phyloP scores from a whole-genome alignment of 768 basidiomycete species.

The Tylopilus vinaceipallidus region DNA sequence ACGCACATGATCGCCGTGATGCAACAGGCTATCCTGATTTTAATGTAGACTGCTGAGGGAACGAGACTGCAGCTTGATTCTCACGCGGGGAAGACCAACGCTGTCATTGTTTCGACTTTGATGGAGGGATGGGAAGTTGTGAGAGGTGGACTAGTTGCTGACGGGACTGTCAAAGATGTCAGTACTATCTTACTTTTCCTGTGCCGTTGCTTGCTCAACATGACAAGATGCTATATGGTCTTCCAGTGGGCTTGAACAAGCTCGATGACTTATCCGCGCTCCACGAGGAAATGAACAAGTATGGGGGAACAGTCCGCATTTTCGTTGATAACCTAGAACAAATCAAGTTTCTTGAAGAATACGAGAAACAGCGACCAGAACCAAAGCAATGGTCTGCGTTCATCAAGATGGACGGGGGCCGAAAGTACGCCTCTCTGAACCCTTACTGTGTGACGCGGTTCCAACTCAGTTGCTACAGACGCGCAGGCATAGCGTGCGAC shows the following conservation, averaged over 20 bases:
- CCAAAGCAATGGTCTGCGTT: constrained; percentile 69
- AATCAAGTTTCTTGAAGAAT: constrained; percentile 59
- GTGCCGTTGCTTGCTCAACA: constrained; percentile 4
- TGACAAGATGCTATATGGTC: constrained; percentile 75
- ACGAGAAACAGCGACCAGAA: constrained; percentile 41
- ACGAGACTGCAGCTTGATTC: constrained; percentile 66
- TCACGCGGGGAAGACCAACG: constrained; percentile 47
- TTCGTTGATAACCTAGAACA: constrained; percentile 79
- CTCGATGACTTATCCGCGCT: constrained; percentile 64
- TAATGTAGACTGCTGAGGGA: constrained; percentile 67
- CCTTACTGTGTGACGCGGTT: background rate
- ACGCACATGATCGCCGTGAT: background rate
- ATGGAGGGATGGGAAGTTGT: constrained; percentile 81
- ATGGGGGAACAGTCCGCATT: constrained; percentile 63
- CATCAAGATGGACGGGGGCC: constrained; percentile 77
- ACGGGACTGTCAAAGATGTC: constrained; percentile 78
- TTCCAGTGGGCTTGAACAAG: constrained; percentile 71
- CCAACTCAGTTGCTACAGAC: constrained; percentile 42
- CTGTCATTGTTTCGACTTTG: constrained; percentile 78
- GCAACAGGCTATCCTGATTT: constrained; percentile 5
- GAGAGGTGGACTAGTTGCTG: constrained; percentile 61
- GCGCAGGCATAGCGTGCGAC: constrained; percentile 62
- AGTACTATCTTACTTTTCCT: constrained; percentile 26
- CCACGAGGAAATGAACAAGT: constrained; percentile 49
- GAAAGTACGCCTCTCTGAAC: constrained; percentile 50